Base-by-base conservation (phyloP, 768 basidiomycete genomes). In the Phanerodontia chrysosporium region DNA sequence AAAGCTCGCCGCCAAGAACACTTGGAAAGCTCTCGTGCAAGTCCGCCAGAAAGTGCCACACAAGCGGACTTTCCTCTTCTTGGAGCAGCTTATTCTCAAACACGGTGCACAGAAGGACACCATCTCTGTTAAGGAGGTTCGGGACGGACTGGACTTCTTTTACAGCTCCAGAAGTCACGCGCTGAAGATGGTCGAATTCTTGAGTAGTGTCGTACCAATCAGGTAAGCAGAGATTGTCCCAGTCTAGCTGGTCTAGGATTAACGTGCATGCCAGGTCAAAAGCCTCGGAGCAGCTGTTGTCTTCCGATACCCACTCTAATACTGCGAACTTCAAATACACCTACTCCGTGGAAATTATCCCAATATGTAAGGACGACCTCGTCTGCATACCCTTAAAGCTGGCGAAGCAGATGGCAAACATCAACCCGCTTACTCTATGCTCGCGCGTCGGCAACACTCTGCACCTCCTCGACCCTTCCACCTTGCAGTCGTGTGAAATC, bases 1-100 rank as follows among this genome's bases (percentile, higher is more conserved):
- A 0, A 87, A 85, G 66, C 83, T 98, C 3, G 97, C 97, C 0
- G 97, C 97, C 2, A 99, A 98, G 77, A 98, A 98, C 71, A 98
- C 95, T 0, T 98, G 96, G 97, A 95, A 94, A 69, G 94, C 96
- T 1, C 80, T 94, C 36, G 95, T 99, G 1, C 97, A 98, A 78
- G 94, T 98, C n/a, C 88, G 97, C 48, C 97, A 99, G 72, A 98
- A 99, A 74, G 97, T 98, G 45, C 80, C 93, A 3, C 97, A 99
- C 72, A 99, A 99, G 75, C 86, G 97, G 58, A 98, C 97, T 1
- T 99, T 99, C 78, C 74, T 99, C 66, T 99, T 87, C 78, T 85
- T 98, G 53, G 97, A 98, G 74, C 97, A 98, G 67, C 82, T 98
- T 62, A 98, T 99, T 70, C 76, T 98, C 67, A 98, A 95, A 72